Percentiles rank a stretch among this genome's conserved stretches.
Evolutionary conservation across 345 rosid genomes (phyloP).

Genomic region (Barbarea vulgaris): DNA sequence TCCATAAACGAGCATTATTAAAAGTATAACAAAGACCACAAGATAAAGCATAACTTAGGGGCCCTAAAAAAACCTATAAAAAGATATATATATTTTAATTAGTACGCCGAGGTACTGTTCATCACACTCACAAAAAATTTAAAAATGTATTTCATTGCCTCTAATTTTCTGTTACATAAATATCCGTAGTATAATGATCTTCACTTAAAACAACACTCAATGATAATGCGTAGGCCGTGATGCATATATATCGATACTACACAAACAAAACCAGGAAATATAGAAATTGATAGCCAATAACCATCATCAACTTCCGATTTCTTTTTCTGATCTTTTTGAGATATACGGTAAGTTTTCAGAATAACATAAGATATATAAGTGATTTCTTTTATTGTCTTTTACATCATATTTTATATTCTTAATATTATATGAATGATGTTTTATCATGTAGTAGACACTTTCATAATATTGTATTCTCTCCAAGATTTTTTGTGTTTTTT

Average conservation of each 20-base stretch:
- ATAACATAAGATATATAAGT: background rate
- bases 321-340: background rate
- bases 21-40: slow-evolving; percentile 41
- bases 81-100: background rate
- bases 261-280: background rate
- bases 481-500: background rate
- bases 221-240: slow-evolving; percentile 21
- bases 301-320: background rate
- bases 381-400: background rate
- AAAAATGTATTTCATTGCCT: background rate
- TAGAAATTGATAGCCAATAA: background rate
- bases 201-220: background rate
- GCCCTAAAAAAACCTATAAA: background rate
- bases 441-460: background rate
- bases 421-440: slow-evolving; percentile 1
- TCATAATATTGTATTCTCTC: background rate
- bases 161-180: background rate
- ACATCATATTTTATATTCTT: background rate
- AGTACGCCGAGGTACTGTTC: slow-evolving; percentile 22
- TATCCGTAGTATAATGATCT: background rate
- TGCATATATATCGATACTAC: background rate
- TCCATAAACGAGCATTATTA: slow-evolving; percentile 43
- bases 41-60: slow-evolving; percentile 36
- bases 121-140: background rate
- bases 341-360: background rate